phyloP scores from a whole-genome alignment of 495 filamentous ascomycete genomes.

The Xylaria sp. region DNA sequence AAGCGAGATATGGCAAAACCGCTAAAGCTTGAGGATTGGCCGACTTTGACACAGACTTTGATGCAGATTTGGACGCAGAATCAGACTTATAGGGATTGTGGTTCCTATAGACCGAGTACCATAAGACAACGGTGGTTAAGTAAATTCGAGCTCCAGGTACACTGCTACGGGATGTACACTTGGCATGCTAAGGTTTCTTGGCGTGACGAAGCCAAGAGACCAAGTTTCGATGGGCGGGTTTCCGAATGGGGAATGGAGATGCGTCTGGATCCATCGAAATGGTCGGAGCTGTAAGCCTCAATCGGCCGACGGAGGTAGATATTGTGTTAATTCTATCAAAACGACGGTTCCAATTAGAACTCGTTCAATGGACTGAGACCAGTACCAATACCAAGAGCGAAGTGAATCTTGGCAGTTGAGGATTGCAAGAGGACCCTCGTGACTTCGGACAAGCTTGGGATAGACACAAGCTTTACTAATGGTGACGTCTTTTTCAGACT shows the following conservation, averaged over 20 bases:
- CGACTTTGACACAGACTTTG: not conserved
- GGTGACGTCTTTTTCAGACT: not conserved
- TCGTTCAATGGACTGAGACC: not conserved
- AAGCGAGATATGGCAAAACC: not conserved
- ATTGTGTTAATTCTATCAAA: constrained; percentile 12
- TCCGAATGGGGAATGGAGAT: constrained; percentile 11
- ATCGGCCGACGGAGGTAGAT: constrained; percentile 4
- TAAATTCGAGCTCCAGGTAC: not conserved
- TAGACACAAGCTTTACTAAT: constrained; percentile 1
- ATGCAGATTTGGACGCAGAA: not conserved
- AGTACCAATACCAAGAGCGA: constrained; percentile 13
- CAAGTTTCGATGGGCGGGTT: constrained; percentile 11
- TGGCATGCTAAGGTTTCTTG: not conserved
- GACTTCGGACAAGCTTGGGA: not conserved
- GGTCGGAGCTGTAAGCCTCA: not conserved
- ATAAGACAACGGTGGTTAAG: not conserved
- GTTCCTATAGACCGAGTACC: constrained; percentile 8
- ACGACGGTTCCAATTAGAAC: not conserved
- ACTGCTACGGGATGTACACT: not conserved
- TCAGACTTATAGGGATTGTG: constrained; percentile 2
- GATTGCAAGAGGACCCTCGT: not conserved
- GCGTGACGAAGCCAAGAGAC: constrained; percentile 14
- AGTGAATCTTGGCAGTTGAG: constrained; percentile 5
- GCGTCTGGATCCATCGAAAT: not conserved
- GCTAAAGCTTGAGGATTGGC: not conserved